These are phyloP conservation scores for Dendrobium officinale DNA, from an alignment of 106 monocot species.

Conservation along the genomic window DNA sequence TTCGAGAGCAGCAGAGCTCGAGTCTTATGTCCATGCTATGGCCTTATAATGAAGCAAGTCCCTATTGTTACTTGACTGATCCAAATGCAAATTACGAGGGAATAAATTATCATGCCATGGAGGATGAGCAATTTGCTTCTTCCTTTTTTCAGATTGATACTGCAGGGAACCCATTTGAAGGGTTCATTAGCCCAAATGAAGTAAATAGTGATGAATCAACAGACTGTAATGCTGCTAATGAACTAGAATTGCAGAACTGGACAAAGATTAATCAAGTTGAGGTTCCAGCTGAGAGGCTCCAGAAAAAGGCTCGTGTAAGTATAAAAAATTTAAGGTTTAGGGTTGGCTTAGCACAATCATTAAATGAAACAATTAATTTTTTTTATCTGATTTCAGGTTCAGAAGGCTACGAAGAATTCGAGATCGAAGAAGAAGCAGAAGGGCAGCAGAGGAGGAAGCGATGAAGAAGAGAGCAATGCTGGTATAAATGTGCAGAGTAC, in stretches of 20 bases:
- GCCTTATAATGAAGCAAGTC: neutral
- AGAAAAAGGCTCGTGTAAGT: neutral
- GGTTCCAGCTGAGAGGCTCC: neutral
- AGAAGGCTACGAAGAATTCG: conserved; percentile 7
- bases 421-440: conserved; percentile 20
- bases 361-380: neutral
- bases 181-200: neutral
- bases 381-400: neutral
- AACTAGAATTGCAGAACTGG: too few relatives aligned
- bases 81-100: neutral
- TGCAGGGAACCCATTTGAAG: neutral
- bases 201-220: neutral
- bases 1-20: neutral
- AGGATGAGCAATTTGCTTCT: neutral
- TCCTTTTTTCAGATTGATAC: neutral
- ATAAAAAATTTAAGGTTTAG: too few relatives aligned
- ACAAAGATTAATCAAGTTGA: neutral
- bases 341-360: neutral
- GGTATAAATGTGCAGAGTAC: conserved; percentile 7
- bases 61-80: neutral
- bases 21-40: neutral
- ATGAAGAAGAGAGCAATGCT: conserved; percentile 10
- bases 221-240: neutral
- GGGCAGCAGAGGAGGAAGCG: neutral
- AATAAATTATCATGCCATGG: neutral